These are phyloP conservation scores for Diaporthe australafricana DNA, from an alignment of 2,329 filamentous ascomycete genomes.

Conservation along the genomic window DNA sequence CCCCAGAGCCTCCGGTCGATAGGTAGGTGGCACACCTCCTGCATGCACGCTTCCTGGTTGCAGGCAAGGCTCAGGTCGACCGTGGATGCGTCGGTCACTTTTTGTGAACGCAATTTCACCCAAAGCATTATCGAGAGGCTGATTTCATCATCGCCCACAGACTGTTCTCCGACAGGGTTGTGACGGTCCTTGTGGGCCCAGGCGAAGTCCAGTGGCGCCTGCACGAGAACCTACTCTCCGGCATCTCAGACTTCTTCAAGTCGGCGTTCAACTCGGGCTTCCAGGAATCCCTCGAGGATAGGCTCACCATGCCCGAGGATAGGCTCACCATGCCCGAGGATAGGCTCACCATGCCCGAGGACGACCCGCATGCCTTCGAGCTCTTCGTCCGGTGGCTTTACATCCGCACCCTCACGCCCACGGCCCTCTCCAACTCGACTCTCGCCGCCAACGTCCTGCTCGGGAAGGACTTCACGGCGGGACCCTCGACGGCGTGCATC, in stretches of 20 bases:
- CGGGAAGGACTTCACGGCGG: slow-evolving; percentile 2
- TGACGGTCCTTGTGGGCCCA: slow-evolving; percentile 32
- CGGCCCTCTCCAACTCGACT: slow-evolving; percentile 10
- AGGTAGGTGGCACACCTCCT: background rate
- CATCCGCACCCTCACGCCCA: slow-evolving; percentile 24
- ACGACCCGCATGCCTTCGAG: slow-evolving; percentile 35
- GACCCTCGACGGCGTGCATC: slow-evolving; percentile 19
- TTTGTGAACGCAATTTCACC: no score
- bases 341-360: slow-evolving; percentile 34
- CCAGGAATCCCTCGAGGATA: slow-evolving; percentile 29
- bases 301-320: no score
- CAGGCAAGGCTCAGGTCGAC: background rate
- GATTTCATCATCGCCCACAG: background rate
- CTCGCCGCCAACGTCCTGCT: background rate
- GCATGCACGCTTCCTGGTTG: background rate
- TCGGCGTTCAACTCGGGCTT: slow-evolving; percentile 36
- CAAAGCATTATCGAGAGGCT: background rate
- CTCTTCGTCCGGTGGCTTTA: slow-evolving; percentile 37
- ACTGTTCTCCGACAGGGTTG: slow-evolving; percentile 31
- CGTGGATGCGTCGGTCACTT: background rate
- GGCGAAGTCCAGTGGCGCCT: slow-evolving; percentile 14
- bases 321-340: no score
- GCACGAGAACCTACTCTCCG: slow-evolving; percentile 34
- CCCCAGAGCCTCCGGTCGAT: slow-evolving; percentile 11
- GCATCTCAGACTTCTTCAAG: slow-evolving; percentile 33